Base-by-base conservation (phyloP, 2,329 filamentous ascomycete species). In the Chaetomiaceae sp. region DNA sequence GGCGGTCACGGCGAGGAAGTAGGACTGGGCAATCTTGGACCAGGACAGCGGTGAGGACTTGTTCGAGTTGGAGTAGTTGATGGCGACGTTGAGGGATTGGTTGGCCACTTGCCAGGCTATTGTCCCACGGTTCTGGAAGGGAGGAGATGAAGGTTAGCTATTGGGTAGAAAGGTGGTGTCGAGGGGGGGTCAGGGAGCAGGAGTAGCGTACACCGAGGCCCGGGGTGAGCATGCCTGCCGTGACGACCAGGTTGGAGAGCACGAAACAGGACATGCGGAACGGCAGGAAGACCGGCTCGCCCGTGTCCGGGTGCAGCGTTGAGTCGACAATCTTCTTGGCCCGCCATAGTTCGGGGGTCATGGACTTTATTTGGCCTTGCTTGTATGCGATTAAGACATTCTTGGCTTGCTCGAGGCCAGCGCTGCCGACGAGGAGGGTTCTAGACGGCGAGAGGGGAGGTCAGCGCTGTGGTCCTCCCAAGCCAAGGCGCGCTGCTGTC, bases 191-290 rank as follows among this genome's bases (percentile, higher is more conserved):
- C 9, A 49, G 36, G 29, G 36, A 33, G 50, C n/a, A 23, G 42
- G n/a, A 16, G 32, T 40, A 48, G 57, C 77, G 57, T 76, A 89
- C 85, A 64, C 81, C 76, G 21, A 97, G 80, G 9, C 88, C 88
- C 3, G 94, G 94, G 48, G 92, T 94, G 51, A 99, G 86, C 94
- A 99, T 99, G 64, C 94, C 94, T 6, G 85, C 92, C 41, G 94
- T 99, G 56, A 97, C 92, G 53, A 97, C 78, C 69, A 99, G 74
- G 72, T 99, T 99, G 59, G 91, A 91, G 51, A 97, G 73, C 50
- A 95, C 90, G 68, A 94, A 99, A 73, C 82, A 88, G 47, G 92
- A 97, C 94, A 99, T 99, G 68, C 94, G 89, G 69, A 97, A 97
- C 18, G 94, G 94, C 16, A 99, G 79, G 64, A 97, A 82, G 58